Evolutionary conservation across 1,284 basidiomycete genomes (phyloP).

Genomic region (Tilletia setariae): DNA sequence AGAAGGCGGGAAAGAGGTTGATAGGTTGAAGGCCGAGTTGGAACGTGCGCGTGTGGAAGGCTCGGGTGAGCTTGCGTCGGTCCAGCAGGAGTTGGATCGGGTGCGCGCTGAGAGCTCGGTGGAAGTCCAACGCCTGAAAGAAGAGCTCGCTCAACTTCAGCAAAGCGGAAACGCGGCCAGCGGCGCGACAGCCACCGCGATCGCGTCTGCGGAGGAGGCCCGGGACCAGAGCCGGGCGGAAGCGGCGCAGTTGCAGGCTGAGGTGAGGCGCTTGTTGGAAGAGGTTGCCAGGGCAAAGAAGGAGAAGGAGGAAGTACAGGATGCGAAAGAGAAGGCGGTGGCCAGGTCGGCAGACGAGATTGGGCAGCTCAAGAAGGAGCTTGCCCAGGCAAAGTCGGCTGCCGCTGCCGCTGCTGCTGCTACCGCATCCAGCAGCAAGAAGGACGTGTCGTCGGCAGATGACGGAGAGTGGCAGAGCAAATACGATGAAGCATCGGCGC

Average conservation of each 20-base stretch:
- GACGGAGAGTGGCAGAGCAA: constrained; percentile 38
- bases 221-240: constrained; percentile 16
- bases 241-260: constrained; percentile 61
- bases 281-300: constrained; percentile 27
- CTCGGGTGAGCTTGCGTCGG: constrained; percentile 68
- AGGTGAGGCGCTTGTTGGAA: constrained; percentile 25
- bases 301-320: constrained; percentile 49
- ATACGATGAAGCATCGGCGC: constrained; percentile 63
- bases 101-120: constrained; percentile 52
- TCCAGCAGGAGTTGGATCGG: constrained; percentile 55
- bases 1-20: neutral
- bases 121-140: constrained; percentile 22
- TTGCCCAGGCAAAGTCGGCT: constrained; percentile 11
- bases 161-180: neutral
- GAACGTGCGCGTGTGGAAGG: neutral
- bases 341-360: constrained; percentile 7
- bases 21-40: neutral
- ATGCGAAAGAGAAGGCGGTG: constrained; percentile 55
- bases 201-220: constrained; percentile 17
- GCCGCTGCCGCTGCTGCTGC: constrained; percentile 27
- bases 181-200: neutral
- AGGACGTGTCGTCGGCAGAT: constrained; percentile 22
- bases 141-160: neutral
- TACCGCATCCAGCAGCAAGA: constrained; percentile 14
- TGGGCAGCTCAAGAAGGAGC: neutral